phyloP scores from a whole-genome alignment of 345 rosid species.

The Gossypium longicalyx region DNA sequence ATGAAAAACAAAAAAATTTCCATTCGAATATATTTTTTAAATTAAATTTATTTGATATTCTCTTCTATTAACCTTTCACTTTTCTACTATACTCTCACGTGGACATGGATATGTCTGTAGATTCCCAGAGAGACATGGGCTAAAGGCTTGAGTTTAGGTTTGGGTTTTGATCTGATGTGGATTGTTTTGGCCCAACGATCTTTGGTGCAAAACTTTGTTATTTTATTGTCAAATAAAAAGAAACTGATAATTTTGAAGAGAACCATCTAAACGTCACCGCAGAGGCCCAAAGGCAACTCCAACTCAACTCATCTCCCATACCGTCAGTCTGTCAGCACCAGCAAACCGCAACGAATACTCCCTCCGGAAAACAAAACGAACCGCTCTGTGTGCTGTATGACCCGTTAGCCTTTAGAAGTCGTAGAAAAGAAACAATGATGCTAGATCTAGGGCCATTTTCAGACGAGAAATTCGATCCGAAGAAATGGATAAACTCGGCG shows the following conservation, averaged over 20 bases:
- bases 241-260: neutral
- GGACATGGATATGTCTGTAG: too few relatives aligned
- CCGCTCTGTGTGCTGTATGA: neutral
- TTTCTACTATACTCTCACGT: too few relatives aligned
- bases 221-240: too few relatives aligned
- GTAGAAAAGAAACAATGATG: constrained; percentile 40
- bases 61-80: too few relatives aligned
- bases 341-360: neutral
- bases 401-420: neutral
- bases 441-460: constrained; percentile 95
- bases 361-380: neutral
- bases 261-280: neutral
- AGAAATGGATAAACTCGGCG: constrained; percentile 90
- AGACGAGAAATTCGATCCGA: constrained; percentile 90
- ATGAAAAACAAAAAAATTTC: too few relatives aligned
- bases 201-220: neutral
- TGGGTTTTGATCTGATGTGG: neutral
- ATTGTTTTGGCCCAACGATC: neutral
- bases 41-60: too few relatives aligned
- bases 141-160: neutral
- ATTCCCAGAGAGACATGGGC: too few relatives aligned
- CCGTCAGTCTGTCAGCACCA: neutral
- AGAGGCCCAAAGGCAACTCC: neutral
- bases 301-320: neutral
- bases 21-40: too few relatives aligned